Evolutionary conservation across 208 protist genomes (phyloP), one percentile per base, ranked within the genome.

Genomic region (Acanthamoeba divionensis): DNA sequence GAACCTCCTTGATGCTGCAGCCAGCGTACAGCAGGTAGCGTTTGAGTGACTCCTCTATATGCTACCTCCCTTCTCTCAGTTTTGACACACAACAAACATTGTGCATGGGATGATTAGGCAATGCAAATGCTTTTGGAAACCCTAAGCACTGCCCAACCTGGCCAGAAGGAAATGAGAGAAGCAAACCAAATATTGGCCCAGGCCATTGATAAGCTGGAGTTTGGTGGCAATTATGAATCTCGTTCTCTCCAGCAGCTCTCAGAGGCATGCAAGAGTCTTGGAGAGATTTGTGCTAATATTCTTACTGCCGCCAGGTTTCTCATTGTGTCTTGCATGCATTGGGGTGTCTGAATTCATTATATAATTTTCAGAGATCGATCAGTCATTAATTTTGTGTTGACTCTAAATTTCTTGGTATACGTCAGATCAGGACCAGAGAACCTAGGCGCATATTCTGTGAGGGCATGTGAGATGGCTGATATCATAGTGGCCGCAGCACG

Each of bases 111-210:
- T 41, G 36, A 1, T 1, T 41, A 41, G 36, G 5, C 36, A 1
- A 41, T 41, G 36, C 36, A 41, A 41, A 41, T 6, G 5, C 55
- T 24, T 1, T 29, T 63, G 5, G 73, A 29, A 29, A 83, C 50
- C 79, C 60, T 69, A 8, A n/a, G 36, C 41, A 38, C 50, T 31
- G 41, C 52, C 75, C 52, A 85, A 24, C 75, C 75, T 13, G 79
- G 79, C 7, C 79, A 88, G n/a, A 36, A 69, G 55, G 55, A 88
- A 33, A 66, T 88, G 57, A 26, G 18, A n/a, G 79, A 88, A 10
- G 55, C 50, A 0, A 54, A 47, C 44, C 52, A 41, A 18, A 47
- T 38, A 26, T 60, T 88, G 24, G n/a, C 24, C 26, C 54, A 69
- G 4, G 79, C 55, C 21, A 54, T 36, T 8, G 55, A 18, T 31